Evolutionary conservation across 2,329 filamentous ascomycete species (phyloP).

Genomic region (Cladorrhinum sp.): DNA sequence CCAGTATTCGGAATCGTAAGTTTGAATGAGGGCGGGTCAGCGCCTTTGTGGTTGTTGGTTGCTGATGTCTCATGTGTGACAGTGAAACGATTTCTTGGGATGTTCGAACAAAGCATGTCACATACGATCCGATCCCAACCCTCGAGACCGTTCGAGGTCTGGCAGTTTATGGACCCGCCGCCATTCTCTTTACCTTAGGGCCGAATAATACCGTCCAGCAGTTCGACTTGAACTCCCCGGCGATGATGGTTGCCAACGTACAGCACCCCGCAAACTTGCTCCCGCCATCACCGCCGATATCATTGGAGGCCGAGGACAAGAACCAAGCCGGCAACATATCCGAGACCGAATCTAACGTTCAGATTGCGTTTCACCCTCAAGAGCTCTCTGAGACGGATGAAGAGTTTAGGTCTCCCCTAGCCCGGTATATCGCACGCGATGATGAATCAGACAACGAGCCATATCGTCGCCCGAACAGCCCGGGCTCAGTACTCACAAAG

Average conservation of each 20-base stretch:
- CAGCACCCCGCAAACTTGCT: conserved; percentile 79
- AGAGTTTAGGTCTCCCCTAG: conserved; percentile 70
- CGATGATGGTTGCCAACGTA: conserved; percentile 78
- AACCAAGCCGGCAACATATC: conserved; percentile 49
- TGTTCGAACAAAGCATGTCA: conserved; percentile 95
- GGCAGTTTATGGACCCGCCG: conserved; percentile 83
- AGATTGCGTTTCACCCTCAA: conserved; percentile 52
- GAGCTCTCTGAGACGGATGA: conserved; percentile 72
- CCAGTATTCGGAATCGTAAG: conserved; percentile 86
- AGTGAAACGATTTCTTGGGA: conserved; percentile 95
- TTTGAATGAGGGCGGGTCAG: conserved; percentile 26
- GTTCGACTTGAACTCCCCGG: conserved; percentile 83
- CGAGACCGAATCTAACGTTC: conserved; percentile 52
- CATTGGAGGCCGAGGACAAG: conserved; percentile 67
- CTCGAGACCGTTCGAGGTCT: conserved; percentile 77
- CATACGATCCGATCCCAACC: conserved; percentile 83
- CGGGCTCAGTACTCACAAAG: conserved; percentile 60
- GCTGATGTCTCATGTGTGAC: conserved; percentile 26
- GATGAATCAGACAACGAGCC: conserved; percentile 59
- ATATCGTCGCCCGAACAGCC: conserved; percentile 61
- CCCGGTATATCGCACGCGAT: conserved; percentile 67
- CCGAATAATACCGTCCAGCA: conserved; percentile 89
- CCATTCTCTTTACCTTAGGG: conserved; percentile 87
- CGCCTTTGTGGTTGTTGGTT: conserved; percentile 2
- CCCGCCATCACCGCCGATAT: conserved; percentile 79